phyloP scores from a whole-genome alignment of 129 eudicot species.

The Deinandra increscens region DNA sequence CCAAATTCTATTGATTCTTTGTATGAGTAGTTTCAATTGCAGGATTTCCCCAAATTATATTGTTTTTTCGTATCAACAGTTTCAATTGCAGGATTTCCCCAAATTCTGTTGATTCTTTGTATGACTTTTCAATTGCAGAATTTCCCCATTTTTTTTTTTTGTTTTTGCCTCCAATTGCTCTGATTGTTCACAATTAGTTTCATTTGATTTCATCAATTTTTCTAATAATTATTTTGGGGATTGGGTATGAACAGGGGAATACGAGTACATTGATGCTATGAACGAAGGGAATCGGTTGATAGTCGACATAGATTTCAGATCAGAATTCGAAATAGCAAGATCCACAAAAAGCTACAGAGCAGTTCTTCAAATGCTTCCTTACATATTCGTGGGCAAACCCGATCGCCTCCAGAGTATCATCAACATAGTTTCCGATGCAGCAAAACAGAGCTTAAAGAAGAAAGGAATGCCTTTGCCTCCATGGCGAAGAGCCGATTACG shows the following conservation, averaged over 20 bases:
- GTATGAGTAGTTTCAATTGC: no score
- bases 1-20: no score
- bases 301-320: conserved; percentile 79
- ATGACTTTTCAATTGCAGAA: no score
- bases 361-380: conserved; percentile 64
- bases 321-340: conserved; percentile 85
- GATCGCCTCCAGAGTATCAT: conserved; percentile 72
- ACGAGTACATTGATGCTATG: conserved; percentile 69
- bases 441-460: conserved; percentile 75
- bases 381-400: conserved; percentile 65
- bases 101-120: background rate
- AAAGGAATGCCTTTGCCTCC: conserved; percentile 93
- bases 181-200: background rate
- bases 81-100: background rate
- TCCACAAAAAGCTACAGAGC: conserved; percentile 72
- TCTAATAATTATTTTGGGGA: background rate
- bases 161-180: background rate
- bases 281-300: conserved; percentile 62
- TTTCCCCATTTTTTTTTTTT: no score
- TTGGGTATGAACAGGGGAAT: conserved; percentile 54
- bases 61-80: no score
- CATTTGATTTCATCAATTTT: background rate
- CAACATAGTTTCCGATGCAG: conserved; percentile 59
- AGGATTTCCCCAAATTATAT: no score
- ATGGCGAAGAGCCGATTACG: conserved; percentile 87